Conservation (phyloP, 2,329 filamentous ascomycete species). For the Neodidymelliopsis sp. region DNA sequence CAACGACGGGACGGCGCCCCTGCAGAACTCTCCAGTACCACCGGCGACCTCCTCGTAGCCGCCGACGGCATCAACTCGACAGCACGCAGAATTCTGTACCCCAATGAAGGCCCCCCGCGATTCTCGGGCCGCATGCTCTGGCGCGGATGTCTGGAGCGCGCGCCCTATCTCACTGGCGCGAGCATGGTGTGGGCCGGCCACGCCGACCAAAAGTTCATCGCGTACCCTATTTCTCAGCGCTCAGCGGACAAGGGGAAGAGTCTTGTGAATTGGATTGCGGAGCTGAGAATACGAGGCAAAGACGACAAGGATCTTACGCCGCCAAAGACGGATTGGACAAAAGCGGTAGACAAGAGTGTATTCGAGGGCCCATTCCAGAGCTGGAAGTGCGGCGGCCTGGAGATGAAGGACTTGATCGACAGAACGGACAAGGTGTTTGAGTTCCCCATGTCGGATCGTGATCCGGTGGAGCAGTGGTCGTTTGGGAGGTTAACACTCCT, state of each 20-base stretch:
- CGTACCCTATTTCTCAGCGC: conserved; percentile 54
- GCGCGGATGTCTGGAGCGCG: conserved; percentile 54
- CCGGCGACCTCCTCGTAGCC: conserved; percentile 50
- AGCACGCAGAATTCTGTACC: conserved; percentile 52
- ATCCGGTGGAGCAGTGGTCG: conserved; percentile 52
- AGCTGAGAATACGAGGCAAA: conserved; percentile 53
- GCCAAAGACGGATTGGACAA: conserved; percentile 55
- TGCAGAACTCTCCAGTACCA: conserved; percentile 40
- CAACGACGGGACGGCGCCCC: conserved; percentile 35
- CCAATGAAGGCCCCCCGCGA: conserved; percentile 53
- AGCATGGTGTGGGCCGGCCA: conserved; percentile 58
- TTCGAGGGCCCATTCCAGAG: conserved; percentile 52
- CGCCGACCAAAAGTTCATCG: conserved; percentile 58
- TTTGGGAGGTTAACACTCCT: conserved; percentile 47
- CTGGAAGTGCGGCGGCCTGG: conserved; percentile 54
- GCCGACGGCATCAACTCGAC: conserved; percentile 58
- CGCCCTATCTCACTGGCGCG: conserved; percentile 53
- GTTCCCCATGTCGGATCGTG: conserved; percentile 58
- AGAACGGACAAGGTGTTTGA: conserved; percentile 54
- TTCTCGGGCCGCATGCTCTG: conserved; percentile 58
- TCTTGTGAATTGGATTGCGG: conserved; percentile 58
- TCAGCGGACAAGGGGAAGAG: conserved; percentile 48
- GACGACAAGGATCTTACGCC: conserved; percentile 54
- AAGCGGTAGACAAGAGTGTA: conserved; percentile 50
- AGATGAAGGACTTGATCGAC: conserved; percentile 53